A percentile compares a stretch with the other conserved stretches of the same genome.
phyloP scores from a whole-genome alignment of 225 moss, liverwort and hornwort species.

The Neckera pumila region DNA sequence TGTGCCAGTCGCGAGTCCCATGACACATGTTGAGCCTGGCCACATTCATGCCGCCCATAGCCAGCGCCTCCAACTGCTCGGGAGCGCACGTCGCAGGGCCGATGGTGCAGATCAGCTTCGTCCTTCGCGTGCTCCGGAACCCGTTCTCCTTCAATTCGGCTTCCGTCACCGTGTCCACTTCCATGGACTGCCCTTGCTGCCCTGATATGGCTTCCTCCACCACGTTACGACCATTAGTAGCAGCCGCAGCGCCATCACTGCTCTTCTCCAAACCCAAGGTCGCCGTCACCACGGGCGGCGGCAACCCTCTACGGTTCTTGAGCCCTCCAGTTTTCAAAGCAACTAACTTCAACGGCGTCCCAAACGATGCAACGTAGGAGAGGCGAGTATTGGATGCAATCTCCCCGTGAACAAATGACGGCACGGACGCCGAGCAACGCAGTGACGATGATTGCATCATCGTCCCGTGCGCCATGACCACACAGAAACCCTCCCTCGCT shows the following conservation, averaged over 20 bases:
- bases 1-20: conserved; percentile 88
- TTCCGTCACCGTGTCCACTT: conserved; percentile 81
- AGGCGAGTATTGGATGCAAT: neutral
- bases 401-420: conserved; percentile 8
- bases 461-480: conserved; percentile 20
- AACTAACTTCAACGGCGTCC: neutral
- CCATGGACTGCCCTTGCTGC: conserved; percentile 38
- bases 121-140: conserved; percentile 86
- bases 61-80: conserved; percentile 84
- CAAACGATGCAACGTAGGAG: conserved; percentile 1
- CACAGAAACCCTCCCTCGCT: neutral
- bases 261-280: conserved; percentile 21
- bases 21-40: conserved; percentile 97
- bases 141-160: conserved; percentile 94
- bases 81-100: conserved; percentile 79
- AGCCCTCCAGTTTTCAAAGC: neutral
- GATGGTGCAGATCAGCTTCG: conserved; percentile 89
- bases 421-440: conserved; percentile 10
- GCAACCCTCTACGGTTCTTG: neutral
- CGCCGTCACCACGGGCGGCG: conserved; percentile 2
- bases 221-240: conserved; percentile 1
- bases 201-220: neutral
- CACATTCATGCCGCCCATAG: conserved; percentile 94
- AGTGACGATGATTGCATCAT: conserved; percentile 11
- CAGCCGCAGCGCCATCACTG: neutral